These are phyloP conservation scores for Crataegus laevigata DNA, from an alignment of 306 rosid species.

Conservation along the genomic window DNA sequence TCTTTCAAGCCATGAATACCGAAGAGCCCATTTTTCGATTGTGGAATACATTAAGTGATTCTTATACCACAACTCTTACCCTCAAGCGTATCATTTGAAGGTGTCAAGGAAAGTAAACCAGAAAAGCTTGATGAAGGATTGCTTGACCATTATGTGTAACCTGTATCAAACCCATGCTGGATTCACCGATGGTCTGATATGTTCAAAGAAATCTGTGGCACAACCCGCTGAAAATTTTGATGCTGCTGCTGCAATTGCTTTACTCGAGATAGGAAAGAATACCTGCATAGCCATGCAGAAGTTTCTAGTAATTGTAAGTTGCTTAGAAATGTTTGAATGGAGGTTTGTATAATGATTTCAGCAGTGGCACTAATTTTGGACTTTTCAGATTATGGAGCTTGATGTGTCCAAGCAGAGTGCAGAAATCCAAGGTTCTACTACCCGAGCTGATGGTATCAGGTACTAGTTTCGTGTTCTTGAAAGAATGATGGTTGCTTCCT, in stretches of 20 bases:
- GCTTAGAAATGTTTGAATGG: neutral
- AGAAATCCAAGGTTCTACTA: conserved; percentile 50
- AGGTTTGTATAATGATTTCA: conserved; percentile 5
- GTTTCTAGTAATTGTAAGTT: conserved; percentile 55
- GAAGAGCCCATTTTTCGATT: conserved; percentile 13
- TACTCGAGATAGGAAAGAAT: conserved; percentile 52
- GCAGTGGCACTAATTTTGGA: conserved; percentile 26
- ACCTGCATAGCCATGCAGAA: conserved; percentile 48
- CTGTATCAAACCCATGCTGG: conserved; percentile 40
- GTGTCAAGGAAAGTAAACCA: conserved; percentile 67
- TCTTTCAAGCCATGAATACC: conserved; percentile 9
- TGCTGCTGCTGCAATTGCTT: conserved; percentile 39
- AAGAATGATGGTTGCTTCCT: neutral
- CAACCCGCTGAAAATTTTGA: conserved; percentile 26
- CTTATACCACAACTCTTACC: neutral
- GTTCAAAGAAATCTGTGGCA: conserved; percentile 26
- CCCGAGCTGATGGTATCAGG: conserved; percentile 81
- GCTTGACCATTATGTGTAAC: conserved; percentile 51
- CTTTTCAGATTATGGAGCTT: conserved; percentile 63
- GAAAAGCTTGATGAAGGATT: conserved; percentile 61
- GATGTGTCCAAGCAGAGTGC: conserved; percentile 69
- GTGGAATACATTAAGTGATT: neutral
- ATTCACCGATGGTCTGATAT: conserved; percentile 22
- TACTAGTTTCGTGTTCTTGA: conserved; percentile 19
- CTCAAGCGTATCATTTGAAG: conserved; percentile 36